Conservation (phyloP, 495 filamentous ascomycete species). For the Tuber melanosporum region DNA sequence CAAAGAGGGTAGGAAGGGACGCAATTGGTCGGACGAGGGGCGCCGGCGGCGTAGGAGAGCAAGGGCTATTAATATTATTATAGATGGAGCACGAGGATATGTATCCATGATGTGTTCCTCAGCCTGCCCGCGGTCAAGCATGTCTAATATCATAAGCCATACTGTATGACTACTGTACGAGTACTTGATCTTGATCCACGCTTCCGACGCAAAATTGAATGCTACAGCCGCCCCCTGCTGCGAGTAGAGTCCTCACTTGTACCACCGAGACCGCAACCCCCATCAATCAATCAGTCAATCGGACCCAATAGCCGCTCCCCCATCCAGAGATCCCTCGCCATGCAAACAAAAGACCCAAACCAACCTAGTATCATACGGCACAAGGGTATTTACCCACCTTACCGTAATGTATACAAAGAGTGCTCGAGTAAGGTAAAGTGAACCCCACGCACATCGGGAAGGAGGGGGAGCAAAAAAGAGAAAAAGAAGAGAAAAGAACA, state of each 20-base stretch:
- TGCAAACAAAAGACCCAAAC: neutral
- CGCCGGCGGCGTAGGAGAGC: neutral
- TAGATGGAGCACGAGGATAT: neutral
- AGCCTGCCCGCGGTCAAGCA: neutral
- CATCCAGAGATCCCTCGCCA: neutral
- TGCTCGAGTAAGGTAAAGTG: neutral
- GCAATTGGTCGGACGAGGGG: neutral
- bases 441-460: conserved; percentile 4
- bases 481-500: neutral
- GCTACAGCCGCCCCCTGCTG: neutral
- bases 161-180: neutral
- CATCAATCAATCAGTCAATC: neutral
- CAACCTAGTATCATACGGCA: neutral
- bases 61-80: neutral
- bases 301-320: neutral
- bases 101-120: neutral
- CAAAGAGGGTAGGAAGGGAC: neutral
- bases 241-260: neutral
- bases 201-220: neutral
- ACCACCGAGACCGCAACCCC: neutral
- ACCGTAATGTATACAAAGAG: neutral
- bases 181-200: neutral
- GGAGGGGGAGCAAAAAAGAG: neutral
- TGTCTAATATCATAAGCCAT: neutral
- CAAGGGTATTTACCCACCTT: neutral